phyloP scores from a whole-genome alignment of 345 rosid species.

The Aquilaria yunnanensis region DNA sequence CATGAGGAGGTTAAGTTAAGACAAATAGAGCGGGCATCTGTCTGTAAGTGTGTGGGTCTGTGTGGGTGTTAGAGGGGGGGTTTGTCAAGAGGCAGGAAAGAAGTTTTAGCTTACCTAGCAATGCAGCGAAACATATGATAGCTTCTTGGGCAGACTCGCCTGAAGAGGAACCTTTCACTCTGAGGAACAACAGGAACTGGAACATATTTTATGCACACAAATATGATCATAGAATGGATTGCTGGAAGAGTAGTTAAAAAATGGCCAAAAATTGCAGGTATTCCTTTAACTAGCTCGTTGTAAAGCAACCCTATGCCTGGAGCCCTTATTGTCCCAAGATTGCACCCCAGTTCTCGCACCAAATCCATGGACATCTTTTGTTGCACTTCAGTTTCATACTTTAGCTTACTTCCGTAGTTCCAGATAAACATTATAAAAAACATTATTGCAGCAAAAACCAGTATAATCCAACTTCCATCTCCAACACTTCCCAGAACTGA shows the following conservation, averaged over 20 bases:
- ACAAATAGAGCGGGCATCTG: no score
- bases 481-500: constrained; percentile 72
- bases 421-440: constrained; percentile 85
- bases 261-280: constrained; percentile 97
- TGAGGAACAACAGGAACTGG: constrained; percentile 96
- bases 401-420: constrained; percentile 98
- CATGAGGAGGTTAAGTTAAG: constrained; percentile 6
- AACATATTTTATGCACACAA: constrained; percentile 90
- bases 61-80: not conserved
- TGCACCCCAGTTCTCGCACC: constrained; percentile 87
- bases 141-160: constrained; percentile 78
- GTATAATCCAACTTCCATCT: constrained; percentile 96
- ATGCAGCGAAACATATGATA: constrained; percentile 97
- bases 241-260: constrained; percentile 97
- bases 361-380: constrained; percentile 90
- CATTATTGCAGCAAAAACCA: constrained; percentile 83
- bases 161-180: constrained; percentile 94
- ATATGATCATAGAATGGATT: constrained; percentile 94
- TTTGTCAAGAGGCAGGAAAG: not conserved
- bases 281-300: constrained; percentile 89
- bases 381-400: constrained; percentile 95
- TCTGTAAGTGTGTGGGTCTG: no score
- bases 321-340: constrained; percentile 95
- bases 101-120: constrained; percentile 56
- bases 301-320: constrained; percentile 97